phyloP scores from a whole-genome alignment of 768 basidiomycete species.

The Lactifluus hygrophoroides region DNA sequence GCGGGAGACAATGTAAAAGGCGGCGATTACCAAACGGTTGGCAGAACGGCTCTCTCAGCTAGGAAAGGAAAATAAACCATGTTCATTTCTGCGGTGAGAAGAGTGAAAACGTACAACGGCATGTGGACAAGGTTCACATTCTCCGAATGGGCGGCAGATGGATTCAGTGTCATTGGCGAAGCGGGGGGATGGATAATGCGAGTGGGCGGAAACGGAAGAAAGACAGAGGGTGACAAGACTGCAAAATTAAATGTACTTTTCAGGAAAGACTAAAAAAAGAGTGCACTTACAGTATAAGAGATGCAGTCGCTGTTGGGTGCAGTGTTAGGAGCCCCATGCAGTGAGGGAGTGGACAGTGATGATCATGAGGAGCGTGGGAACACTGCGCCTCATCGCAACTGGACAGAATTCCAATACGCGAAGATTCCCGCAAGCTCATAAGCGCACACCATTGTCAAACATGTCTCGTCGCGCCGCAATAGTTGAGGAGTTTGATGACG shows the following conservation, averaged over 20 bases:
- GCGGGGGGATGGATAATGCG: background rate
- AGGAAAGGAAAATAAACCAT: constrained; percentile 8
- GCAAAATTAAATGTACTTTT: background rate
- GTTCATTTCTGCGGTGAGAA: background rate
- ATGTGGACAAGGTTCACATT: constrained; percentile 37
- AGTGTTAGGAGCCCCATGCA: constrained; percentile 1
- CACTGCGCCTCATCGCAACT: background rate
- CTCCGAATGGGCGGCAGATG: constrained; percentile 24
- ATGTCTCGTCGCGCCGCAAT: constrained; percentile 69
- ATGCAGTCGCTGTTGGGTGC: background rate
- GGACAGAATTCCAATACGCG: background rate
- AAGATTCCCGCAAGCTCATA: background rate
- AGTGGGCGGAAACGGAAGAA: constrained; percentile 5
- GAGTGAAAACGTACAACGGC: constrained; percentile 29
- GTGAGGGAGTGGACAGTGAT: background rate
- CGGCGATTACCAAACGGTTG: constrained; percentile 93
- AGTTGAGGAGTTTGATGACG: constrained; percentile 86
- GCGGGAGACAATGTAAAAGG: constrained; percentile 68
- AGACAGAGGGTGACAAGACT: constrained; percentile 10
- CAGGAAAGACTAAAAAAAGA: background rate
- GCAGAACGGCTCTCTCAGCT: constrained; percentile 87
- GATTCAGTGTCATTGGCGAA: constrained; percentile 17
- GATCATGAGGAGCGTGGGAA: constrained; percentile 18
- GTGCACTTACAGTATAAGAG: constrained; percentile 5
- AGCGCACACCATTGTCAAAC: constrained; percentile 1